Evolutionary conservation across 2,329 filamentous ascomycete species (phyloP).

Genomic region (Botrytis cinerea): DNA sequence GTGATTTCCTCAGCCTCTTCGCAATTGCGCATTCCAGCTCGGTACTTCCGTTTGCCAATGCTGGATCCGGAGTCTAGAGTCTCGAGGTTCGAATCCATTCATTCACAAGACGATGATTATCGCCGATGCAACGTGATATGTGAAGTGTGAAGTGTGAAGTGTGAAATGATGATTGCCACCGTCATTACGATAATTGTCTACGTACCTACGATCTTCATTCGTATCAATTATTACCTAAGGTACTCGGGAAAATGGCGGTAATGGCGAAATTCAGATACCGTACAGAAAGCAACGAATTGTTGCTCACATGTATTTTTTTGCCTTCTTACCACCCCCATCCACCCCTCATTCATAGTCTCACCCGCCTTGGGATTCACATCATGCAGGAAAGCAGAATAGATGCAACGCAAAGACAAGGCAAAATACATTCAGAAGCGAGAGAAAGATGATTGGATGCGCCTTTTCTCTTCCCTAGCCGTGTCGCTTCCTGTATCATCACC

Average conservation of each 20-base stretch:
- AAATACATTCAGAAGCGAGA: not conserved
- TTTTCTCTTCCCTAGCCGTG: not conserved
- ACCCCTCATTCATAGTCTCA: constrained; percentile 13
- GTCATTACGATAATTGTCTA: not conserved
- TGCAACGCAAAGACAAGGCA: constrained; percentile 1
- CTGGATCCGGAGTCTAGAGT: not conserved
- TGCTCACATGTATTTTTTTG: constrained; percentile 6
- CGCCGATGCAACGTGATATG: not conserved
- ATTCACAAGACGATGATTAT: not conserved
- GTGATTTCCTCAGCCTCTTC: constrained; percentile 29
- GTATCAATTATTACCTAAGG: not conserved
- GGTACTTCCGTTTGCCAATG: constrained; percentile 1
- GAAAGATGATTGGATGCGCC: not conserved
- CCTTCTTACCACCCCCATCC: not conserved
- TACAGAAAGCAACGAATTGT: constrained; percentile 6
- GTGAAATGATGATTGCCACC: not conserved
- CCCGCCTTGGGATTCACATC: constrained; percentile 6
- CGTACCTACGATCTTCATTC: not conserved
- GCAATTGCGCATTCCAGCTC: constrained; percentile 20
- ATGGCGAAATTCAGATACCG: not conserved
- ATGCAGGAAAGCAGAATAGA: not conserved
- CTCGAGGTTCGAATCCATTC: not conserved
- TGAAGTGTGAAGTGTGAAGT: not conserved
- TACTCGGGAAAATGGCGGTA: constrained; percentile 4
- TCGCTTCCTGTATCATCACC: constrained; percentile 18